A percentile compares a stretch with the other conserved stretches of the same genome.
These are phyloP conservation scores for Dentipellis fragilis DNA, from an alignment of 768 basidiomycete species.

Conservation along the genomic window DNA sequence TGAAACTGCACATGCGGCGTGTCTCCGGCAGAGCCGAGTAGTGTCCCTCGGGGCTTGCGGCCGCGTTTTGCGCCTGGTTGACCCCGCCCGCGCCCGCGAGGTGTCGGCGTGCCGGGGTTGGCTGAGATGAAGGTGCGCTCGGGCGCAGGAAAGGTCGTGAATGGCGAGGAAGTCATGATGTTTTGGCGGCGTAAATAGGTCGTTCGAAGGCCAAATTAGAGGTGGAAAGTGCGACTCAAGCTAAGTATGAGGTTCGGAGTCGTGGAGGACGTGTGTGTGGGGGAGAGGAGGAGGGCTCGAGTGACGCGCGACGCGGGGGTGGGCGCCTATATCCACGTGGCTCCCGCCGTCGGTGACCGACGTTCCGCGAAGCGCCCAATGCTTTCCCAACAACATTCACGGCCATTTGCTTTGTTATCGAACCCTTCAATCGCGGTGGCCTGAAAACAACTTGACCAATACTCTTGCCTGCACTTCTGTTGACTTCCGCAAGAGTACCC, in stretches of 20 bases:
- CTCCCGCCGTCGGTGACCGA: no score
- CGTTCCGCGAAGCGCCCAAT: no score
- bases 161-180: neutral
- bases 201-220: no score
- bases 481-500: neutral
- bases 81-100: neutral
- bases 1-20: slow-evolving; percentile 1
- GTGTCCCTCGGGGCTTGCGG: slow-evolving; percentile 8
- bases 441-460: neutral
- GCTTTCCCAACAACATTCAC: neutral
- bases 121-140: slow-evolving; percentile 10
- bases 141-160: neutral
- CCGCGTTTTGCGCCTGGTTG: slow-evolving; percentile 8
- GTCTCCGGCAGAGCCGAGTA: slow-evolving; percentile 2
- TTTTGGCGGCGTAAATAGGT: no score
- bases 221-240: neutral
- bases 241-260: neutral
- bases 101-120: slow-evolving; percentile 1
- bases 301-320: neutral
- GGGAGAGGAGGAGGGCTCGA: neutral
- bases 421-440: neutral
- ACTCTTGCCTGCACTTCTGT: neutral
- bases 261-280: neutral
- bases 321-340: no score
- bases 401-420: neutral